Percentiles rank a stretch among this genome's conserved stretches.
phyloP scores from a whole-genome alignment of 495 filamentous ascomycete species.

The Tuber borchii region DNA sequence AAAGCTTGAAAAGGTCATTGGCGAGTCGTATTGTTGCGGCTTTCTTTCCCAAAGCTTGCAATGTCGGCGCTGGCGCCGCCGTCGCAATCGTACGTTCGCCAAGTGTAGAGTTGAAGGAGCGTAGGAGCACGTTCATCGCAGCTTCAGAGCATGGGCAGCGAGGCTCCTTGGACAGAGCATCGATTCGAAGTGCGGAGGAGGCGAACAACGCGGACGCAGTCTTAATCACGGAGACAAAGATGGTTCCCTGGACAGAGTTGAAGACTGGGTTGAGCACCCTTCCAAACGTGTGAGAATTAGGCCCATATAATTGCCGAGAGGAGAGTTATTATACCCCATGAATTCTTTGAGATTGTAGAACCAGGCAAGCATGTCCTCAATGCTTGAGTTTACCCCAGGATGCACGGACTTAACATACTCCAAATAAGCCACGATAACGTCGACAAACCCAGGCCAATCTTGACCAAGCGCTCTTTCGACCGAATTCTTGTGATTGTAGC shows the following conservation, averaged over 20 bases:
- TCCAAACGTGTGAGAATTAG: not conserved
- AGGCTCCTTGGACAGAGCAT: constrained; percentile 57
- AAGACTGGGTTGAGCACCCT: constrained; percentile 60
- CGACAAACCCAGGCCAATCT: constrained; percentile 35
- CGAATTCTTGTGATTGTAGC: constrained; percentile 15
- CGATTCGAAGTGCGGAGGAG: constrained; percentile 24
- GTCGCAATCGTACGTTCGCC: constrained; percentile 61
- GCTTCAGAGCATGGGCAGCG: constrained; percentile 57
- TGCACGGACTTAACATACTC: constrained; percentile 23
- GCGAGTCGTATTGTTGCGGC: constrained; percentile 83
- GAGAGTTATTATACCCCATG: constrained; percentile 18
- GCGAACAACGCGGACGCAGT: constrained; percentile 64
- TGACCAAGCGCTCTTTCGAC: constrained; percentile 22
- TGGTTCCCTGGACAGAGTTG: constrained; percentile 66
- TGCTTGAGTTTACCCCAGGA: constrained; percentile 16
- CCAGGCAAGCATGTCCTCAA: constrained; percentile 18
- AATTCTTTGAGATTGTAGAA: constrained; percentile 21
- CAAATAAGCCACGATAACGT: constrained; percentile 34
- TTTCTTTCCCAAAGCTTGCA: constrained; percentile 70
- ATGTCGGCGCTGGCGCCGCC: constrained; percentile 44
- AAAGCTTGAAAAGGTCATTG: constrained; percentile 80
- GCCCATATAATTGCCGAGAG: not conserved
- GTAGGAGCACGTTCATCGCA: constrained; percentile 56
- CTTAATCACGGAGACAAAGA: constrained; percentile 70
- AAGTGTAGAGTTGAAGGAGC: constrained; percentile 84